phyloP scores from a whole-genome alignment of 2,329 filamentous ascomycete genomes.

The Polytolypa hystricis region DNA sequence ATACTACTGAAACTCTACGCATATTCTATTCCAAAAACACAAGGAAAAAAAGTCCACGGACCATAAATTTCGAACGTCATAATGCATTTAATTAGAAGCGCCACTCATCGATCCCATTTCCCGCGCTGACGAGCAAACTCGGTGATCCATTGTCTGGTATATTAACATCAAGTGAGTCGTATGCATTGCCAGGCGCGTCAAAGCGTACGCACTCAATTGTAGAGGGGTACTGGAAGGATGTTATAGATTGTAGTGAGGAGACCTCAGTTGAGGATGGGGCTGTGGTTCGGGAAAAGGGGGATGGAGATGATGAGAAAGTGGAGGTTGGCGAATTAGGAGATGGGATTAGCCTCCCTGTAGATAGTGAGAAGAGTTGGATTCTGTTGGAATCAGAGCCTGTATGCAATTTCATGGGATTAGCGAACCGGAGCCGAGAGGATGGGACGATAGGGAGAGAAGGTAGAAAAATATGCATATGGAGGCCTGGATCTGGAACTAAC shows the following conservation, averaged over 20 bases:
- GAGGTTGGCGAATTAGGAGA: conserved; percentile 15
- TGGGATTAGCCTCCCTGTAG: conserved; percentile 23
- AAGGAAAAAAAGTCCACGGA: too few species aligned
- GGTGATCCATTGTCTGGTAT: conserved; percentile 20
- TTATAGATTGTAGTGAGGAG: too few species aligned
- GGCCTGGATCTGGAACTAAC: conserved; percentile 15
- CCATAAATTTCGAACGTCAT: too few species aligned
- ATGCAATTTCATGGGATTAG: background rate
- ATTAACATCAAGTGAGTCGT: background rate
- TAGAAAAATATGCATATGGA: background rate
- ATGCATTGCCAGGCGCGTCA: conserved; percentile 14
- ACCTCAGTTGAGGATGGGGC: too few species aligned
- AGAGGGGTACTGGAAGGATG: conserved; percentile 16
- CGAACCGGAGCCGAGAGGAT: background rate
- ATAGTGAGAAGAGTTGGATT: conserved; percentile 29
- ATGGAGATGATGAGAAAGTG: background rate
- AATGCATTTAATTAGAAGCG: too few species aligned
- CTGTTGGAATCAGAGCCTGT: conserved; percentile 4
- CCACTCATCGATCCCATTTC: conserved; percentile 27
- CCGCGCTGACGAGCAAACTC: conserved; percentile 24
- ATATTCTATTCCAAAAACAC: too few species aligned
- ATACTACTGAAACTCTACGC: too few species aligned
- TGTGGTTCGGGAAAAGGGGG: background rate
- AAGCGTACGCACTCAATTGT: conserved; percentile 24
- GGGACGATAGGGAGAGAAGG: background rate